Evolutionary conservation across 2,329 filamentous ascomycete species (phyloP).

Genomic region (Arthroderma uncinatum): DNA sequence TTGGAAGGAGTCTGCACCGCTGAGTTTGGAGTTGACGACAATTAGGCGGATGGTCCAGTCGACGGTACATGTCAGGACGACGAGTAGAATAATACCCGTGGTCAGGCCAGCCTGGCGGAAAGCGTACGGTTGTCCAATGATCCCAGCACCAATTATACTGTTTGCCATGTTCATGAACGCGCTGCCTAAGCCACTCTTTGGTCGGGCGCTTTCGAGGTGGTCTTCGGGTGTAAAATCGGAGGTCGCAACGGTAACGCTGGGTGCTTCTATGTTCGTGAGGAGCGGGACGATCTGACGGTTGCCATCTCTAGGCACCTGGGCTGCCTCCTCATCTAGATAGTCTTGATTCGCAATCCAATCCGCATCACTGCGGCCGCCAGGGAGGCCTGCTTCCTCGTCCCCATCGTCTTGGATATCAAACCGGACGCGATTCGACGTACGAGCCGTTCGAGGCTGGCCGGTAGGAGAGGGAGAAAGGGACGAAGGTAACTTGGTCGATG

Average conservation of each 20-base stretch:
- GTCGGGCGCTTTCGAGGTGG: conserved; percentile 51
- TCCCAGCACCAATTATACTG: conserved; percentile 74
- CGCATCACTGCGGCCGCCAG: conserved; percentile 19
- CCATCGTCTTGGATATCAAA: conserved; percentile 48
- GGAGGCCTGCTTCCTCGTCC: conserved; percentile 19
- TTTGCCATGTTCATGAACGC: conserved; percentile 99
- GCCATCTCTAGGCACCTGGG: conserved; percentile 29
- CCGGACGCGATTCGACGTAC: conserved; percentile 61
- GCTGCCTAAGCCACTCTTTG: conserved; percentile 72
- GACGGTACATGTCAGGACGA: conserved; percentile 68
- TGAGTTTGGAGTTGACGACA: conserved; percentile 94
- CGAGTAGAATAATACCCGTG: conserved; percentile 65
- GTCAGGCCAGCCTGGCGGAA: conserved; percentile 80
- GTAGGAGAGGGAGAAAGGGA: conserved; percentile 32
- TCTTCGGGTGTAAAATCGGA: conserved; percentile 47
- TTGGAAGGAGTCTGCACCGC: conserved; percentile 87
- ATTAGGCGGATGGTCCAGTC: conserved; percentile 98
- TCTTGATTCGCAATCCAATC: conserved; percentile 50
- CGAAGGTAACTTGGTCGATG: conserved; percentile 26
- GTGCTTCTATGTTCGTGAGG: conserved; percentile 72
- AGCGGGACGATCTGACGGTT: conserved; percentile 52
- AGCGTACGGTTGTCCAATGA: conserved; percentile 86
- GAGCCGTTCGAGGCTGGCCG: conserved; percentile 47
- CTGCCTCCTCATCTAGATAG: conserved; percentile 40
- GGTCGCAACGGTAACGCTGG: conserved; percentile 61